Evolutionary conservation across 257 asterid species (phyloP).

Genomic region (Nicotiana tabacum): DNA sequence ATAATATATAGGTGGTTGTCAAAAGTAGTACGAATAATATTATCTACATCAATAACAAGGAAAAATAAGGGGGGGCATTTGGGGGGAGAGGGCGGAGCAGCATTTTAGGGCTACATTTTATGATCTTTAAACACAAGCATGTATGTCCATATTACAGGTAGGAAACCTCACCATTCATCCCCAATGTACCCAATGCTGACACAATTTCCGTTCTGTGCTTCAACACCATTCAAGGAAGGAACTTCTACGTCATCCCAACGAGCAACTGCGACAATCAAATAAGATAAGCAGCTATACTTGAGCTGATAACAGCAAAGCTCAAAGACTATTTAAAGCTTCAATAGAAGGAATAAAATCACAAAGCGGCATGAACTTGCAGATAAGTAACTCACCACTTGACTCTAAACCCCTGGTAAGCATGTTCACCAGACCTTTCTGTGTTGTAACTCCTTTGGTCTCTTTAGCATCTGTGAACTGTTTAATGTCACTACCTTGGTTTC

Average conservation of each 20-base stretch:
- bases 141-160: neutral
- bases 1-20: neutral
- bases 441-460: slow-evolving; percentile 17
- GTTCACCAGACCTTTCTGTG: slow-evolving; percentile 34
- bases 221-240: slow-evolving; percentile 25
- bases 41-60: neutral
- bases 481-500: slow-evolving; percentile 16
- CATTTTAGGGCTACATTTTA: neutral
- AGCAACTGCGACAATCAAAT: slow-evolving; percentile 51
- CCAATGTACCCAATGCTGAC: slow-evolving; percentile 68
- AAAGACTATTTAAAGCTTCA: neutral
- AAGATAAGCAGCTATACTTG: neutral
- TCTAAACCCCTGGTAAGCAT: slow-evolving; percentile 66
- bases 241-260: slow-evolving; percentile 63
- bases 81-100: neutral
- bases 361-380: neutral
- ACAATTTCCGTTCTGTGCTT: slow-evolving; percentile 22
- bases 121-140: neutral
- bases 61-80: too few relatives aligned
- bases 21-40: neutral
- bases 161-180: slow-evolving; percentile 73
- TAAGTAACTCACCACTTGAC: slow-evolving; percentile 40
- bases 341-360: neutral
- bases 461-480: slow-evolving; percentile 21
- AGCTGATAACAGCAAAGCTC: neutral